Conservation (phyloP, 345 rosid species). For the Rhodamnia argentea region DNA sequence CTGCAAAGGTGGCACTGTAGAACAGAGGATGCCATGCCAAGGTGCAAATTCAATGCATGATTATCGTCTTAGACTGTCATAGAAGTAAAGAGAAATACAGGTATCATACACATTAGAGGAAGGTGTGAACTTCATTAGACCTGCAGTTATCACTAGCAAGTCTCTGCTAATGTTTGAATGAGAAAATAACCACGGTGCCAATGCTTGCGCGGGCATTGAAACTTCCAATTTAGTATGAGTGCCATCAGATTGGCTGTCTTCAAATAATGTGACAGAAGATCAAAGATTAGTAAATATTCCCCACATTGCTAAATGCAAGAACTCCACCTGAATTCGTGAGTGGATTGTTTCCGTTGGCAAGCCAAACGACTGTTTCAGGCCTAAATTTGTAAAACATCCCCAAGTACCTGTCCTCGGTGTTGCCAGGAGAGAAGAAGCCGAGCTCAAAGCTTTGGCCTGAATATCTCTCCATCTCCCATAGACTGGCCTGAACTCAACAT, state of each 20-base stretch:
- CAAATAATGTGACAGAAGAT: neutral
- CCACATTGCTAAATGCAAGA: constrained; percentile 6
- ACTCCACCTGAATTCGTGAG: neutral
- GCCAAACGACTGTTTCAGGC: constrained; percentile 14
- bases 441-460: constrained; percentile 6
- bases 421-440: constrained; percentile 7
- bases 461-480: neutral
- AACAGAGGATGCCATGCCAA: neutral
- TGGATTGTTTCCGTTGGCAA: constrained; percentile 31
- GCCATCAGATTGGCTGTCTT: constrained; percentile 9
- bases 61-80: neutral
- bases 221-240: too few relatives aligned
- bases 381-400: constrained; percentile 30
- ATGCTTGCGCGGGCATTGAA: too few relatives aligned
- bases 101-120: too few relatives aligned
- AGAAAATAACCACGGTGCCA: too few relatives aligned
- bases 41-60: too few relatives aligned
- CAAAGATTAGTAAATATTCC: neutral
- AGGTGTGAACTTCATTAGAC: neutral
- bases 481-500: neutral
- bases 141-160: neutral
- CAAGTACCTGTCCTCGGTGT: constrained; percentile 11
- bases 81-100: neutral
- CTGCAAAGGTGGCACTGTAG: neutral
- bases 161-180: too few relatives aligned